These are phyloP conservation scores for Ogataea sp. DNA, from an alignment of 805 yeast species.

Conservation along the genomic window DNA sequence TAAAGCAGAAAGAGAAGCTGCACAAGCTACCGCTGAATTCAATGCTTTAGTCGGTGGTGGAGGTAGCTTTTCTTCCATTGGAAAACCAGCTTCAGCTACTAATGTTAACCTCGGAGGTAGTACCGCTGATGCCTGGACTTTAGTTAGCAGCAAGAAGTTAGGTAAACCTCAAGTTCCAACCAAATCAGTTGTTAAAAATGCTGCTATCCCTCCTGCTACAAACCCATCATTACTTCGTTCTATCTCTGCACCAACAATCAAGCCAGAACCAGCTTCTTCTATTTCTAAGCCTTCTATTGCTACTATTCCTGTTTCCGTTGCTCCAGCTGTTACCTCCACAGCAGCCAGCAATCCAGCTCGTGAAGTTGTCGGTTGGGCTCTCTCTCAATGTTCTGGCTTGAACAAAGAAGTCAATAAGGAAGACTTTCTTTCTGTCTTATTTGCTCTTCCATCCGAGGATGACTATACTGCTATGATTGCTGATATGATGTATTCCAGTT, in stretches of 20 bases:
- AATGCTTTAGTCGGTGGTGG: too few species aligned
- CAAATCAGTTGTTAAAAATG: conserved; percentile 1
- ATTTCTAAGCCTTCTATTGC: conserved; percentile 2
- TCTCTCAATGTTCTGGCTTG: conserved; percentile 54
- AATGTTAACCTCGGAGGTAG: conserved; percentile 8
- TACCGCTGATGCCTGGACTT: conserved; percentile 25
- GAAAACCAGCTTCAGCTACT: conserved; percentile 17
- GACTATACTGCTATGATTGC: conserved; percentile 83
- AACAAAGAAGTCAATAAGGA: conserved; percentile 69
- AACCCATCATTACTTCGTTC: conserved; percentile 30
- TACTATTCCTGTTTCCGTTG: not conserved
- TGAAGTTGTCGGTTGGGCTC: conserved; percentile 68
- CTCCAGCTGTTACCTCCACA: conserved; percentile 19
- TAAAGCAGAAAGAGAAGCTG: conserved; percentile 10
- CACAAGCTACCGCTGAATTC: too few species aligned
- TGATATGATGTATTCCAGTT: conserved; percentile 83
- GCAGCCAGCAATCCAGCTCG: conserved; percentile 37
- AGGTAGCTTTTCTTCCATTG: conserved; percentile 6
- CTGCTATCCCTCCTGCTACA: conserved; percentile 9
- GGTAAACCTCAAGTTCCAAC: conserved; percentile 16
- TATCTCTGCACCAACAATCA: too few species aligned
- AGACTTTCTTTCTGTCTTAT: conserved; percentile 71
- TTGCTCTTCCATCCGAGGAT: conserved; percentile 66
- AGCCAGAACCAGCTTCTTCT: too few species aligned
- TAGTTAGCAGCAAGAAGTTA: conserved; percentile 31